Evolutionary conservation across 2,329 filamentous ascomycete genomes (phyloP), one percentile per base, ranked within the genome.

Genomic region (Ceratocystis albifundus): DNA sequence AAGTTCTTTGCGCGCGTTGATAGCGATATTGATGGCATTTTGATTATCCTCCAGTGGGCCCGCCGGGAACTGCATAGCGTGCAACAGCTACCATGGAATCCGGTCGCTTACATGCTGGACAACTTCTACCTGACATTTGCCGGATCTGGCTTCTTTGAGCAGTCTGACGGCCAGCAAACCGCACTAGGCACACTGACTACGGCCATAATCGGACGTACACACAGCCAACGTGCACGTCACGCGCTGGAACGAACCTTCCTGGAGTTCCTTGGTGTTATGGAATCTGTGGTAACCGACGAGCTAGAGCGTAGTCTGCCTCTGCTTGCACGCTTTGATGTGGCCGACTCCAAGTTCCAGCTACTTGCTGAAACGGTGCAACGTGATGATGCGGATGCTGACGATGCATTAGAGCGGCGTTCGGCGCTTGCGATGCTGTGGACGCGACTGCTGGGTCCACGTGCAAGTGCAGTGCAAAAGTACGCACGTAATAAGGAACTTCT

Each of bases 41-140:
- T 97, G 45, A 88, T 94, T 68, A 90, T 95, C 64, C 96, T 97
- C 91, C 90, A 96, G 73, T 96, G 93, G 93, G 89, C 90, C 15
- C 88, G 88, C 72, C 86, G 91, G 70, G 91, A 96, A 74, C 83
- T 97, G 15, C 80, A 85, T 68, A 85, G 86, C 59, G 78, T 94
- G 66, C 83, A 85, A 69, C 79, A 80, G 25, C 77, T 82, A 22
- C 84, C 85, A 5, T 82, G 85, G 44, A 76, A 74, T 4, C 74
- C 74, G 1, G 77, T 95, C 25, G 84, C 87, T 20, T 84, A 85
- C 12, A 83, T 88, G 55, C 90, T 91, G 73, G 88, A 90, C 75
- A 96, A 95, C 73, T 79, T 96, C 61, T 89, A 96, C 78, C 86
- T 83, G 71, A 76, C 93, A 48, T 82, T 96, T 66, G 87, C 84